Evolutionary conservation across 441 rosid genomes (phyloP), one percentile per base, ranked within the genome.

Genomic region (Populus hybrid): DNA sequence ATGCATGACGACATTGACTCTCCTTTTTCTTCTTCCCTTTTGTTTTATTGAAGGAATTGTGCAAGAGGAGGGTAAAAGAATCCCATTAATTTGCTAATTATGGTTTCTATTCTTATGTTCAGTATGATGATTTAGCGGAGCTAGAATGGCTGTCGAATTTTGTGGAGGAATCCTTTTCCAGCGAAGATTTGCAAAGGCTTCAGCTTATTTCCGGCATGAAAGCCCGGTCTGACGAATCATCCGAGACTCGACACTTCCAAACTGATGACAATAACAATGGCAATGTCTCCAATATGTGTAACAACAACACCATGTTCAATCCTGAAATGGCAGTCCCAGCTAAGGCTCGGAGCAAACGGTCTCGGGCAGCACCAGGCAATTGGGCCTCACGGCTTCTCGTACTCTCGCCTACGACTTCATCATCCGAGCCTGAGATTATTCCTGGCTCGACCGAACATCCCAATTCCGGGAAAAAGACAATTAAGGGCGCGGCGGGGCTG

Each of bases 71-170:
- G 14, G 14, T 2, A 12, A 9, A 16, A 24, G 61, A 46, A 46
- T 21, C 35, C 69, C n/a, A 21, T 34, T 11, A 11, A n/a, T 26
- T 67, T 76, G 42, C 8, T 40, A 63, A 54, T 40, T 76, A 54
- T 32, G 46, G 46, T 24, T 38, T 42, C 78, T 74, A 10, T 64
- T 11, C 0, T 71, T 69, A 54, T 35, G 12, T 30, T 69, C 87
- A 95, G 99, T 86, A 86, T 69, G 99, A 95, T 14, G 95, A 95
- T 66, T 83, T 95, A 78, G 97, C 97, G 59, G 98, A 95, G 87
- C 87, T 95, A 6, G 98, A 93, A 84, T 95, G 99, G 99, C 83
- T 95, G 64, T 95, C 99, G 3, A 95, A 93, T 85, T 84, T 95
- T 79, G 97, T 90, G 81, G 99, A 95, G 85, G 98, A 93, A 81